Percentiles rank a stretch among this genome's conserved stretches.
Conservation (phyloP, 345 rosid genomes). For the Passiflora organensis region DNA sequence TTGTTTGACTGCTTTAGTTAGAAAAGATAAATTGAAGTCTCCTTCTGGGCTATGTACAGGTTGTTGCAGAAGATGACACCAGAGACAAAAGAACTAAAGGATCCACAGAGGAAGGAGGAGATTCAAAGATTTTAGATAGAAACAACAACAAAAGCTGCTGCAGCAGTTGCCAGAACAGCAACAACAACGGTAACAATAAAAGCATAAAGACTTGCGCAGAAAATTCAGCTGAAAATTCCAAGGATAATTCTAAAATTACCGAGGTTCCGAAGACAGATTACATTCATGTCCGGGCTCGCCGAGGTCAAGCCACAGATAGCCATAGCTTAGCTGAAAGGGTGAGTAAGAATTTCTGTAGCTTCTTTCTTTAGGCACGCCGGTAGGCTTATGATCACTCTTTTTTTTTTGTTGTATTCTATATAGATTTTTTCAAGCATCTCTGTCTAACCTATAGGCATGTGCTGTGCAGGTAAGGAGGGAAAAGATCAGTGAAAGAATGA, state of each 20-base stretch:
- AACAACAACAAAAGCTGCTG: conserved; percentile 33
- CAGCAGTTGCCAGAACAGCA: conserved; percentile 14
- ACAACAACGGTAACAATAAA: conserved; percentile 10
- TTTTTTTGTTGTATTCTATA: too few relatives aligned
- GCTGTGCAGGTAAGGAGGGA: conserved; percentile 71
- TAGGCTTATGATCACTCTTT: neutral
- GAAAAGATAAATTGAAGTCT: neutral
- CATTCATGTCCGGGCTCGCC: conserved; percentile 93
- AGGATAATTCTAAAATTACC: conserved; percentile 58
- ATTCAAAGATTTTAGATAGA: conserved; percentile 53
- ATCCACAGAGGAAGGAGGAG: conserved; percentile 46
- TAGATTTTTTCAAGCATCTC: neutral
- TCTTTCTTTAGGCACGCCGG: too few relatives aligned
- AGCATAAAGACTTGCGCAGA: conserved; percentile 37
- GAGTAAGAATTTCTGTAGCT: conserved; percentile 20
- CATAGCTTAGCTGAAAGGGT: conserved; percentile 98
- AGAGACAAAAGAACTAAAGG: conserved; percentile 33
- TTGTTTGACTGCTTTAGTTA: conserved; percentile 13
- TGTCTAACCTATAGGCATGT: neutral
- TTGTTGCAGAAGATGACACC: conserved; percentile 35
- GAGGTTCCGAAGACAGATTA: conserved; percentile 70
- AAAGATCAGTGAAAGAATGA: conserved; percentile 82
- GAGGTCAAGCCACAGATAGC: conserved; percentile 98
- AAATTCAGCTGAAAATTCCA: conserved; percentile 43
- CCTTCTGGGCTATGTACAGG: conserved; percentile 21